These are phyloP conservation scores for Wickerhamomyces sp. DNA, from an alignment of 1,139 yeast genomes.

Conservation along the genomic window DNA sequence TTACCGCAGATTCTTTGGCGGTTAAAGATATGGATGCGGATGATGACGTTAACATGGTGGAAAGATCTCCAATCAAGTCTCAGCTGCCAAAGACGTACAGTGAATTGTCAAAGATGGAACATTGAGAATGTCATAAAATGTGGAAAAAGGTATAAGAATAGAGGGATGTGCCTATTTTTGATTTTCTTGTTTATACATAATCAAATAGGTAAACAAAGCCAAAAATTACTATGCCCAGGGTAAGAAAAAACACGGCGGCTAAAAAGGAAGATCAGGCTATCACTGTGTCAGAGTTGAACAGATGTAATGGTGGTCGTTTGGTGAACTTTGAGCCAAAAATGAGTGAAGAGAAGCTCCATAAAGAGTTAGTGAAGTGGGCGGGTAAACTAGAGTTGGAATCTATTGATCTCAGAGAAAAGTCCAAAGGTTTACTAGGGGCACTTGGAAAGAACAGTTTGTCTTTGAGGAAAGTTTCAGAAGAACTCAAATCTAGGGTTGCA, in stretches of 20 bases:
- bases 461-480: conserved; percentile 11
- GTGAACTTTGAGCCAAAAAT: too few relatives aligned
- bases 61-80: conserved; percentile 14
- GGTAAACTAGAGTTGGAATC: conserved; percentile 39
- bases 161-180: too few relatives aligned
- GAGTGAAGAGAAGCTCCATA: conserved; percentile 25
- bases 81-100: conserved; percentile 20
- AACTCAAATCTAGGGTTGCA: too few relatives aligned
- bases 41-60: conserved; percentile 2
- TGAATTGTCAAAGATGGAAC: conserved; percentile 15
- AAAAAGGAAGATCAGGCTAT: too few relatives aligned
- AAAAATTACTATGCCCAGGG: background rate
- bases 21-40: background rate
- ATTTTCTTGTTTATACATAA: too few relatives aligned
- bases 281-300: too few relatives aligned
- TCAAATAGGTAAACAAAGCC: too few relatives aligned
- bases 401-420: conserved; percentile 32
- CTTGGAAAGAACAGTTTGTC: conserved; percentile 19
- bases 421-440: conserved; percentile 24
- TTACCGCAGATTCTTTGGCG: conserved; percentile 2
- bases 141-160: too few relatives aligned
- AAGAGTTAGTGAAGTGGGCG: conserved; percentile 39
- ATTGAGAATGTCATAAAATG: background rate
- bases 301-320: too few relatives aligned
- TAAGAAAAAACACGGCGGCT: conserved; percentile 1